phyloP scores from a whole-genome alignment of 345 rosid species.

The Rhodomyrtus tomentosa region DNA sequence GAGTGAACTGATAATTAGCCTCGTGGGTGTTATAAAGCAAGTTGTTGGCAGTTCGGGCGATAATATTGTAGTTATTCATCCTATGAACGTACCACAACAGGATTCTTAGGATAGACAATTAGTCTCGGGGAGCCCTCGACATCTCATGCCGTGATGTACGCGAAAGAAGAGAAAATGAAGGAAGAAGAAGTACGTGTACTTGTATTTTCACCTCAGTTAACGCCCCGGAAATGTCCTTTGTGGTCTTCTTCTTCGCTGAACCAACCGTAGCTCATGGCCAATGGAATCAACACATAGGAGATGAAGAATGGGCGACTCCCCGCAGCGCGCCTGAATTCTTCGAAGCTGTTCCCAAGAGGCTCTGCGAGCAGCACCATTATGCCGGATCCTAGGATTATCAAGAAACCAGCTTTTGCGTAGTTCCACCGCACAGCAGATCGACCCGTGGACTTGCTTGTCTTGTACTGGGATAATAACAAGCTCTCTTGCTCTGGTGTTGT shows the following conservation, averaged over 20 bases:
- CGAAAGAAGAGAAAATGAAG: background rate
- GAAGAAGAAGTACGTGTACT: background rate
- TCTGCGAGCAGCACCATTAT: constrained; percentile 10
- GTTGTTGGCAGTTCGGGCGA: background rate
- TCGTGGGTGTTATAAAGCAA: background rate
- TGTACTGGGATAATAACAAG: background rate
- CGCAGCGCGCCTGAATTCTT: constrained; percentile 10
- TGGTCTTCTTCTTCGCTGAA: constrained; percentile 20
- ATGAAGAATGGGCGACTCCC: constrained; percentile 24
- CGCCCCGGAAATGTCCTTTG: constrained; percentile 21
- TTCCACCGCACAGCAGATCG: constrained; percentile 15
- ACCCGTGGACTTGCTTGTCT: background rate
- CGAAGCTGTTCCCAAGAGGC: constrained; percentile 19
- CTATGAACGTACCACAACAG: background rate
- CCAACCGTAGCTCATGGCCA: constrained; percentile 19
- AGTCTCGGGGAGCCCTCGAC: background rate
- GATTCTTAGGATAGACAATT: background rate
- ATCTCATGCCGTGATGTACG: background rate
- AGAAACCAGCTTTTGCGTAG: constrained; percentile 12
- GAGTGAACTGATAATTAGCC: background rate
- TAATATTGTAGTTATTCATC: background rate
- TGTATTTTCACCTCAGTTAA: constrained; percentile 23
- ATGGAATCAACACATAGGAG: constrained; percentile 30
- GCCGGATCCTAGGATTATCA: constrained; percentile 23
- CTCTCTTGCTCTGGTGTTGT: constrained; percentile 9